phyloP scores from a whole-genome alignment of 148 eudicot species.

The Fagopyrum homotropicum region DNA sequence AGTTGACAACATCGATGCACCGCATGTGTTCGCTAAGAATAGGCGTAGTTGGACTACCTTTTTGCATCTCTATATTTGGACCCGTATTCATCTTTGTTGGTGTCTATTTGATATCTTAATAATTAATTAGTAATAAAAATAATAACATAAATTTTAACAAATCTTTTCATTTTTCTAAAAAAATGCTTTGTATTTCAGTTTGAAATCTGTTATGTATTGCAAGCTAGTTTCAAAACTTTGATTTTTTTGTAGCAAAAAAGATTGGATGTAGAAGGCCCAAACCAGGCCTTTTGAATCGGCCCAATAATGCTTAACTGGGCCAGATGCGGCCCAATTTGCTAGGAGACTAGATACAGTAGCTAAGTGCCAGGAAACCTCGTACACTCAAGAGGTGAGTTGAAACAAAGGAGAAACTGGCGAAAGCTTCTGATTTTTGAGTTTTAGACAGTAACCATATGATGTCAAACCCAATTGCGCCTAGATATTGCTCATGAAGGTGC shows the following conservation, averaged over 20 bases:
- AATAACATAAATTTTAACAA: too few relatives aligned
- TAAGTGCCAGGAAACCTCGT: not conserved
- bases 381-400: too few relatives aligned
- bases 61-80: too few relatives aligned
- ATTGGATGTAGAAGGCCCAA: not conserved
- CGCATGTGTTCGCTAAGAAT: too few relatives aligned
- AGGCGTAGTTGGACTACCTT: too few relatives aligned
- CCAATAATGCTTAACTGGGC: not conserved
- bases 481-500: too few relatives aligned
- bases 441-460: not conserved
- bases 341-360: not conserved
- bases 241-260: not conserved
- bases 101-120: too few relatives aligned
- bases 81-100: too few relatives aligned
- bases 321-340: not conserved
- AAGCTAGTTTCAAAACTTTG: not conserved
- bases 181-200: not conserved
- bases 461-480: too few relatives aligned
- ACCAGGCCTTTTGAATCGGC: not conserved
- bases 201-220: not conserved
- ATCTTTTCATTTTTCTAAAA: not conserved
- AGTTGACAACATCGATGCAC: too few relatives aligned
- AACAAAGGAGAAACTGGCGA: not conserved
- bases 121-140: too few relatives aligned
- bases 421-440: not conserved